Percentiles rank a stretch among this genome's conserved stretches.
Evolutionary conservation across 805 yeast genomes (phyloP).

Genomic region (Wickerhamomyces ciferrii): DNA sequence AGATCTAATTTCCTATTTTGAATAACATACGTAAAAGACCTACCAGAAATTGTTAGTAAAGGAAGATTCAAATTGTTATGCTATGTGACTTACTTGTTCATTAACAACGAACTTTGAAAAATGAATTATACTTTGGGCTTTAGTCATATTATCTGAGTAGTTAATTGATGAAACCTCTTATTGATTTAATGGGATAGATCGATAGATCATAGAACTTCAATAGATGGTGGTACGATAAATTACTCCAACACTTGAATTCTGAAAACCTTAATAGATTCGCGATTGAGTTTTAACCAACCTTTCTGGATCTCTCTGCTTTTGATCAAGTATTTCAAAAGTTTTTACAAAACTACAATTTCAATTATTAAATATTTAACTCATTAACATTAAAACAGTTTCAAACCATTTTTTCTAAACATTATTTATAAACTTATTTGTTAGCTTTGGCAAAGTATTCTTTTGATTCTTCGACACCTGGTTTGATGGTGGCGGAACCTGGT

Average conservation of each 20-base stretch:
- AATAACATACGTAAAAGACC: slow-evolving; percentile 16
- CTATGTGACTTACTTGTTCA: slow-evolving; percentile 38
- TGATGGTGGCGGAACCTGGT: slow-evolving; percentile 90
- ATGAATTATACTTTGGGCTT: slow-evolving; percentile 21
- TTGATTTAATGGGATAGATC: too few species aligned
- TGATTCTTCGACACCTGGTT: slow-evolving; percentile 73
- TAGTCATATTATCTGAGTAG: neutral
- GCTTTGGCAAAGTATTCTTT: slow-evolving; percentile 73
- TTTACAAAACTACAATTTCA: neutral
- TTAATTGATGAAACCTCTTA: too few species aligned
- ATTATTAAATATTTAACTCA: neutral
- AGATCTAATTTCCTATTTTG: neutral
- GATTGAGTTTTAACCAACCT: too few species aligned
- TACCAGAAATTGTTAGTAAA: slow-evolving; percentile 4
- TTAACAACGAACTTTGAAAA: slow-evolving; percentile 53
- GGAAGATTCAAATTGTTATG: neutral
- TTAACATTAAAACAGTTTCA: neutral
- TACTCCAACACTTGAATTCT: too few species aligned
- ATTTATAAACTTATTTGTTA: slow-evolving; percentile 29
- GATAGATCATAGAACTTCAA: too few species aligned
- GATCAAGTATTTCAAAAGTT: too few species aligned
- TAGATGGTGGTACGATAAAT: too few species aligned
- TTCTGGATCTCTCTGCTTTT: too few species aligned
- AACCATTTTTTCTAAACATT: neutral
- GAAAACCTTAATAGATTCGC: too few species aligned